Percentiles rank a stretch among this genome's conserved stretches.
These are phyloP conservation scores for Boletellus sp. DNA, from an alignment of 1,284 basidiomycete species.

Conservation along the genomic window DNA sequence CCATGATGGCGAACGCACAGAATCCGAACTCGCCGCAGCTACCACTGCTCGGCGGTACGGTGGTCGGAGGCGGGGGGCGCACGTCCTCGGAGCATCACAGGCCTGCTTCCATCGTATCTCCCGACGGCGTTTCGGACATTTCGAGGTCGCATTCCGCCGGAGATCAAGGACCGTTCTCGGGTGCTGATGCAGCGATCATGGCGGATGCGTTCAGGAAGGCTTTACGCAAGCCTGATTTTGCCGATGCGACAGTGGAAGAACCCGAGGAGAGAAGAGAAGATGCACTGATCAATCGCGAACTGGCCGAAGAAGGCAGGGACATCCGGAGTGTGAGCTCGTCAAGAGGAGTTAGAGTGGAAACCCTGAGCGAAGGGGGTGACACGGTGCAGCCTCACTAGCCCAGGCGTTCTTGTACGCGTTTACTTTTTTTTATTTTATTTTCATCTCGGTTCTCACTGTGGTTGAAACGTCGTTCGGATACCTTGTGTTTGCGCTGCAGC, in stretches of 20 bases:
- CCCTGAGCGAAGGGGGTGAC: conserved; percentile 55
- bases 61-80: conserved; percentile 32
- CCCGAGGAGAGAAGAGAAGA: conserved; percentile 46
- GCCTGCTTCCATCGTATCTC: conserved; percentile 47
- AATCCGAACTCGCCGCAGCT: conserved; percentile 45
- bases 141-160: conserved; percentile 56
- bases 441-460: conserved; percentile 31
- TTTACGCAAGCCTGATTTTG: conserved; percentile 80
- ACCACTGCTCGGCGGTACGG: conserved; percentile 45
- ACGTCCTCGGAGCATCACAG: conserved; percentile 31
- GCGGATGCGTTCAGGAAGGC: conserved; percentile 83
- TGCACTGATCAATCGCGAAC: conserved; percentile 58
- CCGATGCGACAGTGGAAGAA: conserved; percentile 62
- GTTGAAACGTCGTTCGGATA: conserved; percentile 34
- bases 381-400: conserved; percentile 48
- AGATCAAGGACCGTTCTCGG: conserved; percentile 67
- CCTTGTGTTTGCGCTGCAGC: conserved; percentile 28
- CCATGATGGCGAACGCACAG: conserved; percentile 68
- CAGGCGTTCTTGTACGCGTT: conserved; percentile 33
- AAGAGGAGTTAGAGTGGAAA: conserved; percentile 73
- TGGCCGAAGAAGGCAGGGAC: conserved; percentile 80
- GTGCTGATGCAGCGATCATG: conserved; percentile 83
- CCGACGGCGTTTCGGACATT: conserved; percentile 65
- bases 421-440: conserved; percentile 31
- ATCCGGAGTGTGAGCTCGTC: conserved; percentile 76